Conservation (phyloP, 73 alveolate species). For the Paramecium biaurelia region DNA sequence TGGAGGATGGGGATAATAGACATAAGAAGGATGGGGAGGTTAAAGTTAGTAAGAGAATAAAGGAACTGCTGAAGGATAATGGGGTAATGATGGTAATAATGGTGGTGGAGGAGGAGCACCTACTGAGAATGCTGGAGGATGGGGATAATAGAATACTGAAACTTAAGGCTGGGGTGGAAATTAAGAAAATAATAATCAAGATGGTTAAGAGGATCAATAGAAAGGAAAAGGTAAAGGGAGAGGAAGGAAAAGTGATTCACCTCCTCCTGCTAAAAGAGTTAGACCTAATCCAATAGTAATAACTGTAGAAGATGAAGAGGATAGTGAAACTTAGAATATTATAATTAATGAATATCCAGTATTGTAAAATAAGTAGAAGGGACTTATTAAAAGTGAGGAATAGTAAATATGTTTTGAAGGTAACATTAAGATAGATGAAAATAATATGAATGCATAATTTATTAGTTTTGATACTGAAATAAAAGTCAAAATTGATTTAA, state of each 20-base stretch:
- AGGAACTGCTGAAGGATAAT: not conserved
- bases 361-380: not conserved
- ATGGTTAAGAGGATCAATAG: not conserved
- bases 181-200: not conserved
- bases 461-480: not conserved
- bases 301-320: not conserved
- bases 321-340: not conserved
- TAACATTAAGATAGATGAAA: not conserved
- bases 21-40: not conserved
- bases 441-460: not conserved
- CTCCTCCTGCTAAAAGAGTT: constrained; percentile 6
- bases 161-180: not conserved
- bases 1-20: not conserved
- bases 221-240: not conserved
- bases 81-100: not conserved
- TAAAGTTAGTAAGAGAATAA: not conserved
- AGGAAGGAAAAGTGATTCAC: not conserved
- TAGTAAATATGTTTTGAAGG: not conserved
- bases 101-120: not conserved
- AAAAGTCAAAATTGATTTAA: not conserved
- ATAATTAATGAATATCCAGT: not conserved
- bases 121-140: not conserved
- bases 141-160: not conserved
- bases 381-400: not conserved
- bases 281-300: not conserved